Conservation (phyloP, 192 early-diverging fungal genomes). For the Funneliformis geosporum region DNA sequence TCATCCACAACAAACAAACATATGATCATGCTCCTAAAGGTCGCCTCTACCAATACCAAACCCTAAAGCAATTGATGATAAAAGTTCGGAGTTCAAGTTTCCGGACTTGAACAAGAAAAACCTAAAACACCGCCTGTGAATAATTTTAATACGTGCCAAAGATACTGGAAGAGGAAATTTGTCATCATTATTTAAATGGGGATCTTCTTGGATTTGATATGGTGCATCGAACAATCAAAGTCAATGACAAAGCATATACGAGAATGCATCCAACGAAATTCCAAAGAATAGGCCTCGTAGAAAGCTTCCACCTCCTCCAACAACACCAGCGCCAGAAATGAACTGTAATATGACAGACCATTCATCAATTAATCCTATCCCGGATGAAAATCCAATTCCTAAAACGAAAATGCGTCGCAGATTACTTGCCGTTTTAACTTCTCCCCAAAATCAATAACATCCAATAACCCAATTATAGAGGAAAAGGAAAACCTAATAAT, state of each 20-base stretch:
- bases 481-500: background rate
- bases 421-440: background rate
- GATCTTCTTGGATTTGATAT: constrained; percentile 16
- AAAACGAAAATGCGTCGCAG: background rate
- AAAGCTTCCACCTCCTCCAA: background rate
- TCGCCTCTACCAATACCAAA: constrained; percentile 16
- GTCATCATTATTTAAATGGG: constrained; percentile 27
- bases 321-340: background rate
- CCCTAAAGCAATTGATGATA: background rate
- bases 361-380: background rate
- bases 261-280: background rate
- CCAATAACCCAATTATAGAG: background rate
- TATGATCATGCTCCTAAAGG: constrained; percentile 4
- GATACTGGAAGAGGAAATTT: background rate
- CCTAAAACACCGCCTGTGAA: background rate
- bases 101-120: background rate
- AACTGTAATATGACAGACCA: background rate
- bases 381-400: background rate
- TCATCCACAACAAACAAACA: background rate
- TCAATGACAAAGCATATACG: background rate
- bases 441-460: background rate
- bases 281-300: background rate
- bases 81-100: constrained; percentile 1
- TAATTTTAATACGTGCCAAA: background rate
- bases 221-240: background rate